These are phyloP conservation scores for Knoxia roxburghii DNA, from an alignment of 257 asterid genomes.

Conservation along the genomic window DNA sequence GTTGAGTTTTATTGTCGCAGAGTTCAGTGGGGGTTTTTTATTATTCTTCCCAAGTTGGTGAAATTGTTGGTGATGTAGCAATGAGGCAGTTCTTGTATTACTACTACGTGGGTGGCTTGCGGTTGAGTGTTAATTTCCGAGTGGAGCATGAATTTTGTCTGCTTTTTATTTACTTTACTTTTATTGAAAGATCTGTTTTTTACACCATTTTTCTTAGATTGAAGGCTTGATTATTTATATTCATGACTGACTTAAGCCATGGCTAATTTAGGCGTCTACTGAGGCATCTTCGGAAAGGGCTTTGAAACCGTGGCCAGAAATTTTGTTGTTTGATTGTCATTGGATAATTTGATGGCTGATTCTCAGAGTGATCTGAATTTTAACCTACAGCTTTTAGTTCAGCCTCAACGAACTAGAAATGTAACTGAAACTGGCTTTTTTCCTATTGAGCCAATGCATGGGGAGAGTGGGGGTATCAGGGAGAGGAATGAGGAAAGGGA, in stretches of 20 bases:
- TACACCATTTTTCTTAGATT: background rate
- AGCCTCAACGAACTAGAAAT: constrained; percentile 32
- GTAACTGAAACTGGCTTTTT: constrained; percentile 23
- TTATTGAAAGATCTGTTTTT: too few relatives aligned
- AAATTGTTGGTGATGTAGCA: too few relatives aligned
- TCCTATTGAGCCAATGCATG: constrained; percentile 16
- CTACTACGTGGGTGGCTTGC: too few relatives aligned
- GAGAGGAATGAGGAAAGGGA: constrained; percentile 27
- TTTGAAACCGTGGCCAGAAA: constrained; percentile 15
- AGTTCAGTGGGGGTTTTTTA: too few relatives aligned
- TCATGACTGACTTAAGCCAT: too few relatives aligned
- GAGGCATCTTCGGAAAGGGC: constrained; percentile 16
- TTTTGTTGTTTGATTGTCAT: constrained; percentile 24
- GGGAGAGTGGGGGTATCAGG: constrained; percentile 26
- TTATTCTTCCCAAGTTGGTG: too few relatives aligned
- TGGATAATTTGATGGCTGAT: constrained; percentile 49
- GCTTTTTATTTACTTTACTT: too few relatives aligned
- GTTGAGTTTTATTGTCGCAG: too few relatives aligned
- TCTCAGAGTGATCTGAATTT: constrained; percentile 64
- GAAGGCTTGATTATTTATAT: constrained; percentile 2
- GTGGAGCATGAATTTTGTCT: too few relatives aligned
- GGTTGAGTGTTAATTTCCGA: too few relatives aligned
- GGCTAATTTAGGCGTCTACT: background rate
- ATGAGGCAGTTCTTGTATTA: too few relatives aligned
- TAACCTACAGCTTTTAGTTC: constrained; percentile 61